Evolutionary conservation across 23 red algal genomes (phyloP), one percentile per base, ranked within the genome.

Genomic region (Gracilariopsis chorda): DNA sequence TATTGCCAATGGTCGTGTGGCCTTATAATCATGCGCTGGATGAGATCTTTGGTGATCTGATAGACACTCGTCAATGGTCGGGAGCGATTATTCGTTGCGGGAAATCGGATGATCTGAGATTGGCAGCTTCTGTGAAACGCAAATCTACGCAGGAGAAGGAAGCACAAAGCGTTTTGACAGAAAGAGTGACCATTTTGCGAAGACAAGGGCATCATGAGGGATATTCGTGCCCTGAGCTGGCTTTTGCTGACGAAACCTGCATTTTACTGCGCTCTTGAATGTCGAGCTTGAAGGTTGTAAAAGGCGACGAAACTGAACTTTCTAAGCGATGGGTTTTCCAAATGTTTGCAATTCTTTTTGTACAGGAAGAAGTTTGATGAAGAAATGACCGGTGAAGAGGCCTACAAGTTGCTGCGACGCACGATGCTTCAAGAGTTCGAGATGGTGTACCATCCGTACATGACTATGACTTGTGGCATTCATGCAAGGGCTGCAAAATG

Each of bases 11-110:
- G 30, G 64, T 88, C 1, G 83, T 88, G 7, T 49, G 72, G 32
- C 75, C 83, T 4, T 88, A 88, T 46, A 88, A 88, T 30, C 83
- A 74, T 63, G 44, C 83, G 3, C 83, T 88, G 5, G 83, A 88
- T 88, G 62, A 88, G 48, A 73, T 88, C 37, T 41, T 88, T 11
- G 76, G 36, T 34, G 83, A 75, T 51, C 11, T 88, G 9, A 37
- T 75, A 17, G 60, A 76, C 13, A 24, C 63, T 30, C 59, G 32
- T 14, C 28, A 57, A 80, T 57, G 76, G 52, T 21, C 39, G 32
- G 76, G 76, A n/a, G 65, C 17, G 11, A 51, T 88, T 8, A 88
- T 88, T 59, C 41, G 83, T 28, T 88, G 83, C 47, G 83, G 83
- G 14, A 88, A 61, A 60, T 43, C 83, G 16, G 83, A 76, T 2